Percentiles rank a stretch among this genome's conserved stretches.
phyloP scores from a whole-genome alignment of 2,329 filamentous ascomycete species.

The Aureobasidium leucospermi region DNA sequence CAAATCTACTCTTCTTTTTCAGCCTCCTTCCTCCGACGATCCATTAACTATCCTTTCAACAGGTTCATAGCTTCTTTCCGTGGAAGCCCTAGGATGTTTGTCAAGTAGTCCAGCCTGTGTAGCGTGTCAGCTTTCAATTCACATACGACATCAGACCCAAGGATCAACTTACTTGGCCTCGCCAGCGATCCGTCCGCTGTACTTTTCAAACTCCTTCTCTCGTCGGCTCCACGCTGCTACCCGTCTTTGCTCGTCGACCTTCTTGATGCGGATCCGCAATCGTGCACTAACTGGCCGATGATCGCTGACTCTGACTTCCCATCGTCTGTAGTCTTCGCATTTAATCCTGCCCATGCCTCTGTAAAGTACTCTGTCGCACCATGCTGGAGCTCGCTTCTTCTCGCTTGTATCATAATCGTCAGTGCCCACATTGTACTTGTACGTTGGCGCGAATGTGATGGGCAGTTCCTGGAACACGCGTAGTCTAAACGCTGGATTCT shows the following conservation, averaged over 20 bases:
- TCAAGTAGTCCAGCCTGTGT: conserved; percentile 55
- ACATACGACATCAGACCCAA: background rate
- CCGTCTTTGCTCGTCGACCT: conserved; percentile 61
- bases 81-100: conserved; percentile 53
- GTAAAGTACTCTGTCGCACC: conserved; percentile 93
- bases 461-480: conserved; percentile 84
- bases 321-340: conserved; percentile 79
- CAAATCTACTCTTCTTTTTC: background rate
- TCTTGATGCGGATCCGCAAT: conserved; percentile 81
- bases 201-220: conserved; percentile 64
- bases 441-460: conserved; percentile 89
- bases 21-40: background rate
- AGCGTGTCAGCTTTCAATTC: background rate
- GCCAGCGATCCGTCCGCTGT: conserved; percentile 59
- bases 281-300: conserved; percentile 84
- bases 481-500: conserved; percentile 83
- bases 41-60: conserved; percentile 3
- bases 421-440: conserved; percentile 96
- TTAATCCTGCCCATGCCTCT: conserved; percentile 73
- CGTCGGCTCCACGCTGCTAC: conserved; percentile 63
- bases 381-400: conserved; percentile 88
- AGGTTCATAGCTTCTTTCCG: conserved; percentile 40
- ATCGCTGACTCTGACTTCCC: conserved; percentile 86
- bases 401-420: conserved; percentile 85
- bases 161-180: conserved; percentile 65